These are phyloP conservation scores for Globisporangium spinosum DNA, from an alignment of 352 stramenopile species.

Conservation along the genomic window DNA sequence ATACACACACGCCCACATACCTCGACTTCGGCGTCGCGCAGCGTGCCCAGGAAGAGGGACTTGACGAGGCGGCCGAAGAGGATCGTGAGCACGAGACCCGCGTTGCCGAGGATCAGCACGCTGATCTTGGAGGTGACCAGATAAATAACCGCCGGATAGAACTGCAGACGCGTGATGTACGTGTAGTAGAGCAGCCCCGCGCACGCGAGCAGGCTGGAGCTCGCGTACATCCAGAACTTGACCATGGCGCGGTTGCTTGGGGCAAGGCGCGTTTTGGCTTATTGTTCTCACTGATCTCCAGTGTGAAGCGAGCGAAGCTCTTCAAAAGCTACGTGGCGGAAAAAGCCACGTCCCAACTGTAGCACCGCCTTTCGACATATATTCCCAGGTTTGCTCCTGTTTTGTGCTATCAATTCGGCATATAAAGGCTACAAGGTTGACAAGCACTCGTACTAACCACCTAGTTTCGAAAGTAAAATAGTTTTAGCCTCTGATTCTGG, in stretches of 20 bases:
- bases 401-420: too few species aligned
- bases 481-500: too few species aligned
- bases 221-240: slow-evolving; percentile 90
- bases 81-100: slow-evolving; percentile 89
- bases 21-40: slow-evolving; percentile 84
- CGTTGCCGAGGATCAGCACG: slow-evolving; percentile 95
- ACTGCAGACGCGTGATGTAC: slow-evolving; percentile 93
- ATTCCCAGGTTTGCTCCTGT: too few species aligned
- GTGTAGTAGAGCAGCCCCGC: slow-evolving; percentile 90
- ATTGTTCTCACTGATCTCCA: too few species aligned
- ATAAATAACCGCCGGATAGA: slow-evolving; percentile 97
- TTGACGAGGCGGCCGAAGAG: slow-evolving; percentile 72
- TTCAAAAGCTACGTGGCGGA: too few species aligned
- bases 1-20: slow-evolving; percentile 19
- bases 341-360: too few species aligned
- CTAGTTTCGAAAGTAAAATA: too few species aligned
- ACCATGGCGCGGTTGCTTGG: slow-evolving; percentile 24
- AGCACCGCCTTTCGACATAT: too few species aligned
- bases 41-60: slow-evolving; percentile 80
- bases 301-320: too few species aligned
- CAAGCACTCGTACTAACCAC: too few species aligned
- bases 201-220: slow-evolving; percentile 79
- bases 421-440: too few species aligned
- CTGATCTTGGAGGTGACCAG: slow-evolving; percentile 96
- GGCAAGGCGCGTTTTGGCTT: too few species aligned